phyloP scores from a whole-genome alignment of 1,284 basidiomycete genomes.

The Golubevia pallescens region DNA sequence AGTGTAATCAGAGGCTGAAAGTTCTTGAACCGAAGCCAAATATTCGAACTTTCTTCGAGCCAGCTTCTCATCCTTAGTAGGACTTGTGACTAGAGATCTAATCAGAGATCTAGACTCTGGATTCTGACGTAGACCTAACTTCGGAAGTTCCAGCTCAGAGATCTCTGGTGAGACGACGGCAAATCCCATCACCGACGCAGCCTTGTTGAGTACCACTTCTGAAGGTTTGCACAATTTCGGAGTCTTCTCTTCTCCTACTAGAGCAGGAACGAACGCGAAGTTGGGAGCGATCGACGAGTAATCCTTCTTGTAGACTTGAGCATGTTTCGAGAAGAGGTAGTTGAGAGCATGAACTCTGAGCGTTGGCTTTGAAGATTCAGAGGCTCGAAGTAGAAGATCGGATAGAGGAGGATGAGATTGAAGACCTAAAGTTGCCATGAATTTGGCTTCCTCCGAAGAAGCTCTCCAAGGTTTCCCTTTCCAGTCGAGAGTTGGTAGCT shows the following conservation, averaged over 20 bases:
- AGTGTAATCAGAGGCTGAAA: conserved; percentile 56
- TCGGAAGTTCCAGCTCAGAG: conserved; percentile 34
- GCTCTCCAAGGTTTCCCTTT: conserved; percentile 69
- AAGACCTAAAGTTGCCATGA: conserved; percentile 81
- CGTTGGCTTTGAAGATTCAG: conserved; percentile 67
- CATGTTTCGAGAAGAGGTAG: conserved; percentile 76
- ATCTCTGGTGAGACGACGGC: conserved; percentile 32
- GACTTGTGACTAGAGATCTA: conserved; percentile 29
- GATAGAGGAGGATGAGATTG: conserved; percentile 75
- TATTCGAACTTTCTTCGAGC: conserved; percentile 53
- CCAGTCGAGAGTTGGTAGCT: conserved; percentile 87
- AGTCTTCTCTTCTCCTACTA: conserved; percentile 1
- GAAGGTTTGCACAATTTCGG: conserved; percentile 15
- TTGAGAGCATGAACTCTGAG: conserved; percentile 72
- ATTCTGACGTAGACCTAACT: conserved; percentile 47
- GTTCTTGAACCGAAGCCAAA: conserved; percentile 35
- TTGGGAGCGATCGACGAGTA: background rate
- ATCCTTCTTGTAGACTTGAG: too few species aligned
- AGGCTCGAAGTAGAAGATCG: conserved; percentile 65
- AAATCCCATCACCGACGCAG: conserved; percentile 41
- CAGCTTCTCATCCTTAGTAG: conserved; percentile 27
- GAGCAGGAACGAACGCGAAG: background rate
- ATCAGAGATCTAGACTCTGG: conserved; percentile 38
- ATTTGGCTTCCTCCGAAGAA: conserved; percentile 72
- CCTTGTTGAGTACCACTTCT: conserved; percentile 50